phyloP scores from a whole-genome alignment of 2,329 filamentous ascomycete genomes.

The Akanthomyces lecanii region DNA sequence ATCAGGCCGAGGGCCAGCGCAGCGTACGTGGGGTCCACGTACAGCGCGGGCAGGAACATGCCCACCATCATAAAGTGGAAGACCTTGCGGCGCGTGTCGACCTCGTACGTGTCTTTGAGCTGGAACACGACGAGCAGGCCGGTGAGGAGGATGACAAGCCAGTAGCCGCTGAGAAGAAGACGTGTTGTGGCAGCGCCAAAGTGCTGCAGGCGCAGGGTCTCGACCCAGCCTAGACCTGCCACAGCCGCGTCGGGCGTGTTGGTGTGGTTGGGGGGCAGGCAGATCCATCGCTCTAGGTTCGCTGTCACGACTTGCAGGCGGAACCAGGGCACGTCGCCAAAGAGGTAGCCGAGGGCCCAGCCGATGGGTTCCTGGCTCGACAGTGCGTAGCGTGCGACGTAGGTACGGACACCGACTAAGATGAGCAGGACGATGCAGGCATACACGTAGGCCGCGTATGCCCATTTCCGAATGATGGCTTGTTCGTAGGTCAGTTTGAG shows the following conservation, averaged over 20 bases:
- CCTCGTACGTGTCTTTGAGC: slow-evolving; percentile 74
- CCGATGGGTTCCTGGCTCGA: slow-evolving; percentile 75
- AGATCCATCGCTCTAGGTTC: slow-evolving; percentile 71
- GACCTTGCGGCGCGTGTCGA: slow-evolving; percentile 92
- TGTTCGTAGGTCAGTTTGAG: slow-evolving; percentile 76
- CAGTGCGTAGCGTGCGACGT: slow-evolving; percentile 65
- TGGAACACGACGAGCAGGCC: slow-evolving; percentile 73
- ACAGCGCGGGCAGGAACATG: slow-evolving; percentile 87
- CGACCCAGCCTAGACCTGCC: slow-evolving; percentile 55
- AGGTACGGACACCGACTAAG: slow-evolving; percentile 65
- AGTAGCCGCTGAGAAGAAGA: slow-evolving; percentile 73
- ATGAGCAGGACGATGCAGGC: slow-evolving; percentile 60
- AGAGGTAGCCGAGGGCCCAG: slow-evolving; percentile 86
- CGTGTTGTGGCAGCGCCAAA: slow-evolving; percentile 78
- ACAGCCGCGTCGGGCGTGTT: slow-evolving; percentile 29
- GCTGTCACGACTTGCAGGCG: slow-evolving; percentile 66
- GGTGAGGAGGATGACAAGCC: slow-evolving; percentile 59
- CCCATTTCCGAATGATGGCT: slow-evolving; percentile 72
- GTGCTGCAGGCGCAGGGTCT: slow-evolving; percentile 58
- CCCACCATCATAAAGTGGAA: slow-evolving; percentile 98
- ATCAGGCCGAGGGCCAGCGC: slow-evolving; percentile 75
- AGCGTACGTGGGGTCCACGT: slow-evolving; percentile 79
- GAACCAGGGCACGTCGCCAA: slow-evolving; percentile 72
- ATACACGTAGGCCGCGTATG: slow-evolving; percentile 80
- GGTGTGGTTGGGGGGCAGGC: slow-evolving; percentile 51